These are phyloP conservation scores for Tillandsia fasciculata DNA, from an alignment of 176 grass and related monocot species.

Conservation along the genomic window DNA sequence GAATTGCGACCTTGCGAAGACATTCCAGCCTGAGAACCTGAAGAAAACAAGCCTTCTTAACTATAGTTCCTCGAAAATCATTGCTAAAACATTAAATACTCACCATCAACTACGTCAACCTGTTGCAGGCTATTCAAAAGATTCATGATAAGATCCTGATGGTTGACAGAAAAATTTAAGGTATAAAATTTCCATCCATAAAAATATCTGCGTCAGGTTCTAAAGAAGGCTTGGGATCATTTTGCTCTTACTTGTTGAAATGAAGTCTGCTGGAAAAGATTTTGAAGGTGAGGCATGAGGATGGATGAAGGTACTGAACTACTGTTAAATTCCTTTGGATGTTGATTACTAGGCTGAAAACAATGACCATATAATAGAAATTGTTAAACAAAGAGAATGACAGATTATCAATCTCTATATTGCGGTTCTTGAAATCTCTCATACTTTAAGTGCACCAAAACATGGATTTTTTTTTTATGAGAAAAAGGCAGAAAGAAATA, in stretches of 20 bases:
- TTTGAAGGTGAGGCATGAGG: constrained; percentile 88
- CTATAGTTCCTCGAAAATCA: not conserved
- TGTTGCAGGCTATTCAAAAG: constrained; percentile 80
- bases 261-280: constrained; percentile 88
- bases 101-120: constrained; percentile 67
- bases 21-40: constrained; percentile 47
- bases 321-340: constrained; percentile 61
- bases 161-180: constrained; percentile 1
- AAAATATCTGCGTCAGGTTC: not conserved
- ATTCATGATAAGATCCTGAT: constrained; percentile 82
- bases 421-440: not conserved
- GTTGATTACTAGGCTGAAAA: constrained; percentile 46
- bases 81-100: constrained; percentile 10
- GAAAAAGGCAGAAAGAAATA: too few species aligned
- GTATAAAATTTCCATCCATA: not conserved
- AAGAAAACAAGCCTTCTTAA: constrained; percentile 22
- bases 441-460: not conserved
- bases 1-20: constrained; percentile 29
- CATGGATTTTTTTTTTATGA: not conserved
- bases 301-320: constrained; percentile 63
- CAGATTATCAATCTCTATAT: not conserved
- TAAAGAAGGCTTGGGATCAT: not conserved
- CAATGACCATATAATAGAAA: not conserved
- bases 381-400: constrained; percentile 1
- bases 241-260: constrained; percentile 71